phyloP scores from a whole-genome alignment of 768 basidiomycete species.

The Amanita subjunquillea region DNA sequence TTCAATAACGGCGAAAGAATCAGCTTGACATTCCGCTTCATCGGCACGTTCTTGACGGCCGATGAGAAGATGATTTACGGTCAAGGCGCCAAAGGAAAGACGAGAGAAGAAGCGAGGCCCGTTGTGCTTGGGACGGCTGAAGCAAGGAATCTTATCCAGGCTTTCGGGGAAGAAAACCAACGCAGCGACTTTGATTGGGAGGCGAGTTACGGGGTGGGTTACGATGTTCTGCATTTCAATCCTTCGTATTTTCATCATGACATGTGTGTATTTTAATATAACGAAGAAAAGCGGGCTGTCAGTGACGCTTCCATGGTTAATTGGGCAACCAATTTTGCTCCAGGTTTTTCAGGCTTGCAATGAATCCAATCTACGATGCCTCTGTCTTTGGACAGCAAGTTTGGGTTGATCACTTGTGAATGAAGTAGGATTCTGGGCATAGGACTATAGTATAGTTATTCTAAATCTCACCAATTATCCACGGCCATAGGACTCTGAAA shows the following conservation, averaged over 20 bases:
- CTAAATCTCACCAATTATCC: no score
- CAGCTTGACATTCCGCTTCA: constrained; percentile 70
- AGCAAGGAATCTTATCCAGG: constrained; percentile 38
- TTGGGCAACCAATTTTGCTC: no score
- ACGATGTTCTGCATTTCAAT: constrained; percentile 54
- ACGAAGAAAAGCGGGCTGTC: no score
- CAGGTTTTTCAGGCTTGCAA: no score
- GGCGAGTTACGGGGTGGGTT: constrained; percentile 52
- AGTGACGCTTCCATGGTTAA: no score
- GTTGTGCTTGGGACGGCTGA: constrained; percentile 44
- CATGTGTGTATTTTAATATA: no score
- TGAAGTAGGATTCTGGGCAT: no score
- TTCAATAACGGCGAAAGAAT: constrained; percentile 55
- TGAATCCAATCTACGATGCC: no score
- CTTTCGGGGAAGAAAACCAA: constrained; percentile 71
- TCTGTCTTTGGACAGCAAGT: no score
- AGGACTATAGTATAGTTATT: no score
- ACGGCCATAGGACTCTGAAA: no score
- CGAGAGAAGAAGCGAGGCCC: constrained; percentile 36
- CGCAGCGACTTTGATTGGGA: constrained; percentile 65
- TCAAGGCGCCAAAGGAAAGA: constrained; percentile 63
- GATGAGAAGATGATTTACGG: constrained; percentile 52
- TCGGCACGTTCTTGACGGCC: constrained; percentile 61
- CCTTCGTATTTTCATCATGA: neutral
- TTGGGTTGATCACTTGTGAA: no score